Evolutionary conservation across 345 rosid genomes (phyloP), one percentile per base, ranked within the genome.

Genomic region (Reutealis trisperma): DNA sequence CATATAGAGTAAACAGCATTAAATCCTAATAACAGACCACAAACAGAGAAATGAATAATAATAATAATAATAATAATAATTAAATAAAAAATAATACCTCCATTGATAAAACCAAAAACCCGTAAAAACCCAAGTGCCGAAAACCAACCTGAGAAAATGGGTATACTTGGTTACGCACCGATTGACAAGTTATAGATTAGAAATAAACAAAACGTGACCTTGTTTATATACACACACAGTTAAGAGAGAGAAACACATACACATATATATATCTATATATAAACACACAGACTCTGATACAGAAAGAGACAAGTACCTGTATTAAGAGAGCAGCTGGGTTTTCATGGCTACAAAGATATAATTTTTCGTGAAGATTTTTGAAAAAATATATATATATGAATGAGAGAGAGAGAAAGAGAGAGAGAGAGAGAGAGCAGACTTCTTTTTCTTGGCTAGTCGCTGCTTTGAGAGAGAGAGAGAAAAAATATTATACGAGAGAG

Each of bases 161-260:
- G 78, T 78, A 60, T 78, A 52, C 79, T 59, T 68, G 42, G 75
- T 74, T 75, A 81, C 74, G 79, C 83, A 75, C 75, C 80, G 80
- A 84, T 82, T 83, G 57, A 49, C 83, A 68, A 19, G 71, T 79
- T 37, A 54, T 16, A 57, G 81, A 78, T 77, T 64, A 66, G 63
- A 79, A 82, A 73, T 42, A 73, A 80, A 73, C 84, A 73, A 86
- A 78, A 83, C 88, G 76, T 74, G 83, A 81, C 70, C 73, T 21
- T 77, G 18, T 37, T 34, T 34, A 34, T 37, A 75, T 68, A 75
- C 6, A 67, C 10, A 59, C 72, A 67, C 68, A 60, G 47, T 19
- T 32, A 47, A 77, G 74, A 65, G 62, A 47, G 30, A 66, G 15
- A 66, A 15, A 62, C 63, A 7, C 52, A 34, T 41, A 74, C 74